Percentiles rank a stretch among this genome's conserved stretches.
These are phyloP conservation scores for Schoenoplectus triqueter DNA, from an alignment of 202 grass and related monocot species.

Conservation along the genomic window DNA sequence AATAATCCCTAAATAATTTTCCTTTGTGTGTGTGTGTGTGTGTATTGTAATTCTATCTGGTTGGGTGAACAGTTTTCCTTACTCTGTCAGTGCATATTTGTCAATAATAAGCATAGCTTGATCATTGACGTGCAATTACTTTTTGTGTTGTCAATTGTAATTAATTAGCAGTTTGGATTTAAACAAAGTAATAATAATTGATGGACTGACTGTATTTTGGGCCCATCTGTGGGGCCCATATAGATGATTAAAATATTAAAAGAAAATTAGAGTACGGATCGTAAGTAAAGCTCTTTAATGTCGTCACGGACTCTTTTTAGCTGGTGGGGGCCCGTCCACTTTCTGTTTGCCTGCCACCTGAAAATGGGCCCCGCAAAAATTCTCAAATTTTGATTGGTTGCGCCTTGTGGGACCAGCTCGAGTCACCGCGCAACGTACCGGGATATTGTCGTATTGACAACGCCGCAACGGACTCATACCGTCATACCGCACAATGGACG, in stretches of 20 bases:
- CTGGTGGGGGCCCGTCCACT: constrained; percentile 1
- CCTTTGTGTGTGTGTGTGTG: not conserved
- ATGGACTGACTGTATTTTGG: not conserved
- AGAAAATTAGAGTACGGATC: constrained; percentile 36
- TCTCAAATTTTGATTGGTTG: not conserved
- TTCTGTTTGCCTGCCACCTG: constrained; percentile 48
- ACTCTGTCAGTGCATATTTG: not conserved
- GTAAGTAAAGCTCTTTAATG: constrained; percentile 1
- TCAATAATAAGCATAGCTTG: not conserved
- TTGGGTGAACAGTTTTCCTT: not conserved
- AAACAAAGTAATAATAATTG: not conserved
- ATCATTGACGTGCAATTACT: not conserved
- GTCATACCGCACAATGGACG: too few relatives aligned
- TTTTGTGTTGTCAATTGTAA: not conserved
- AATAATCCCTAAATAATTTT: not conserved
- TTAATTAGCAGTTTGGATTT: not conserved
- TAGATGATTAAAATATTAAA: constrained; percentile 12
- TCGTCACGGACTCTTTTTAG: constrained; percentile 13
- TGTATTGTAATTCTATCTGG: not conserved
- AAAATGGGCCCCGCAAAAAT: constrained; percentile 19
- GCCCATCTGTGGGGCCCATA: not conserved
- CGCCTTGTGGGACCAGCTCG: not conserved
- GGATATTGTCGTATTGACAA: not conserved
- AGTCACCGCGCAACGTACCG: constrained; percentile 34
- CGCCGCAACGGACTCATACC: too few relatives aligned